Percentiles rank a stretch among this genome's conserved stretches.
Evolutionary conservation across 495 filamentous ascomycete species (phyloP).

Genomic region (Tuber melanosporum): DNA sequence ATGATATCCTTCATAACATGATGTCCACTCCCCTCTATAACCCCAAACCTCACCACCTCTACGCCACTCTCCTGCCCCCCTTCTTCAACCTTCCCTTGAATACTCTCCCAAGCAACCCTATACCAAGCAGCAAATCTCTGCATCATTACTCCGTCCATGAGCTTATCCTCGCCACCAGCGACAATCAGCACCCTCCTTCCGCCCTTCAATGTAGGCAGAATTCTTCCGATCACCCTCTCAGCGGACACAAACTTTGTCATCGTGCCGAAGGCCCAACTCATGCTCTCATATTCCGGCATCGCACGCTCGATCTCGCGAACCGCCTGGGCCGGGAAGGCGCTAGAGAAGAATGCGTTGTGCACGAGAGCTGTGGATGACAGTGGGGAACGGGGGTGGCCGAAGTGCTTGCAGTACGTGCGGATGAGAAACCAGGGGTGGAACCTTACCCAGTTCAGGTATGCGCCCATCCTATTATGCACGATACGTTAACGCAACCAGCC

Average conservation of each 20-base stretch:
- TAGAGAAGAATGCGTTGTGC: slow-evolving; percentile 46
- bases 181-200: slow-evolving; percentile 44
- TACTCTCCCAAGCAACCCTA: slow-evolving; percentile 23
- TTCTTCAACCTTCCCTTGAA: slow-evolving; percentile 26
- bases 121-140: slow-evolving; percentile 36
- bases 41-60: slow-evolving; percentile 42
- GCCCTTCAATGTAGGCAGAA: slow-evolving; percentile 24
- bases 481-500: slow-evolving; percentile 7
- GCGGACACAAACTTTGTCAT: slow-evolving; percentile 44
- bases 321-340: slow-evolving; percentile 32
- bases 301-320: slow-evolving; percentile 43
- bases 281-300: slow-evolving; percentile 46
- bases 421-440: slow-evolving; percentile 47
- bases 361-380: slow-evolving; percentile 47
- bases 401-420: slow-evolving; percentile 45
- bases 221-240: slow-evolving; percentile 41
- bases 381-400: slow-evolving; percentile 48
- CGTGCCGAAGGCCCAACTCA: slow-evolving; percentile 48
- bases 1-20: slow-evolving; percentile 48
- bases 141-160: slow-evolving; percentile 40
- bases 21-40: slow-evolving; percentile 45
- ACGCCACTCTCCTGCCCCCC: slow-evolving; percentile 23
- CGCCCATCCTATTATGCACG: slow-evolving; percentile 37
- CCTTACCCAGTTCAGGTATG: slow-evolving; percentile 47
- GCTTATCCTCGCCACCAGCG: slow-evolving; percentile 43